Percentiles rank a stretch among this genome's conserved stretches.
phyloP scores from a whole-genome alignment of 345 rosid species.

The Pistacia vera region DNA sequence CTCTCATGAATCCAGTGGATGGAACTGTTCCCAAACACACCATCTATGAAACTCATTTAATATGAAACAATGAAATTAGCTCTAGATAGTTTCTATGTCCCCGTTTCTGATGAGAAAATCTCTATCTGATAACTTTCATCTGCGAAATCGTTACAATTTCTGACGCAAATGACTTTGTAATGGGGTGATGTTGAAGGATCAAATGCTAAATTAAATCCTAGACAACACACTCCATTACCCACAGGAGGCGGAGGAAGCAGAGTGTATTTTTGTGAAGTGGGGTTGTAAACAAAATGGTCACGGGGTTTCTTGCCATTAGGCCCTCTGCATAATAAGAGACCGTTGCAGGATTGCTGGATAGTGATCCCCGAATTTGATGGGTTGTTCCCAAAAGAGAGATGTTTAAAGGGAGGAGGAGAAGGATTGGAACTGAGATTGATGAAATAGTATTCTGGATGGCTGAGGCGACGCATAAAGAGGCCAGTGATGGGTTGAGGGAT shows the following conservation, averaged over 20 bases:
- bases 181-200: conserved; percentile 42
- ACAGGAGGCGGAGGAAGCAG: conserved; percentile 21
- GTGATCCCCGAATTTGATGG: no score
- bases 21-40: conserved; percentile 18
- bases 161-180: conserved; percentile 38
- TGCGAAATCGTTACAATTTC: no score
- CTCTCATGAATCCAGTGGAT: conserved; percentile 35
- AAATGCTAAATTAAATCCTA: conserved; percentile 37
- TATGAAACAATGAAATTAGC: conserved; percentile 7
- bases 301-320: no score
- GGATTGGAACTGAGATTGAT: no score
- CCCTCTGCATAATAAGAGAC: no score
- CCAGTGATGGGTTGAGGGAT: no score
- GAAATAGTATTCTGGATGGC: no score
- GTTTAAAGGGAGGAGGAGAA: no score
- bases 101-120: conserved; percentile 40
- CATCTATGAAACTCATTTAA: not conserved
- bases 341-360: no score
- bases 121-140: conserved; percentile 26
- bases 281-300: conserved; percentile 40
- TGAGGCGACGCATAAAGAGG: no score
- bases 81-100: conserved; percentile 35
- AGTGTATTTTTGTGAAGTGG: conserved; percentile 33
- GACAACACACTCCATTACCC: not conserved
- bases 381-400: no score